Base-by-base conservation (phyloP, 2,329 filamentous ascomycete species). In the Coniochaeta sp. region DNA sequence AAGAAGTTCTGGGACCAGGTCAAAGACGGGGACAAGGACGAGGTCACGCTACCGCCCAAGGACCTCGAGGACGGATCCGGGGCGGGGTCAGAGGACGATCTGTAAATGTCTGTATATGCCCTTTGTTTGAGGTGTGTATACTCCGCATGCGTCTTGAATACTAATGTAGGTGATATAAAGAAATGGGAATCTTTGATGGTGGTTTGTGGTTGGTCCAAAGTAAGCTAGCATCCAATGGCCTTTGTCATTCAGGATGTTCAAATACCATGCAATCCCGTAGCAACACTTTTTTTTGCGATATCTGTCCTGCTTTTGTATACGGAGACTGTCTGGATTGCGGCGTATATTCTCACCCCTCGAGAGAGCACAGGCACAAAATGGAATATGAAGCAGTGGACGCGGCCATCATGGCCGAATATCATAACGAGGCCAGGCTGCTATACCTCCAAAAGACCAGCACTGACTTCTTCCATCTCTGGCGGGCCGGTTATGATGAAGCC, bases 1-100 rank as follows among this genome's bases (percentile, higher is more conserved):
- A 77, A 84, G 67, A 81, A 81, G 66, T 90, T 91, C 68, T 79
- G 83, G 74, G 75, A 83, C 19, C 77, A 81, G 60, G 80, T 90
- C 59, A 79, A 86, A 74, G 79, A 81, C 64, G 85, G 85, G 0
- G 77, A 84, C 67, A 88, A 86, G 71, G 80, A 84, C 52, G 65
- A 68, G 54, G 59, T 67, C 31, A 66, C 52, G 12, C 36, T 28
- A 2, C 57, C 57, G 43, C 57, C 54, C 5, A 52, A 52, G 47
- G 47, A 28, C 17, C 22, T 52, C n/a, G 47, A 31, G 19, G 47
- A 26, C 47, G 47, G 22, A 52, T 52, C 47, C 24, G 47, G 47
- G 22, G 47, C 28, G 44, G 44, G 28, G 19, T 16, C 2, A 8
- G 44, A 5, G 47, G 47, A 52, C n/a, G n/a, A n/a, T 1, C n/a